Percentiles rank a stretch among this genome's conserved stretches.
Conservation (phyloP, 805 yeast genomes). For the Candida boleticola region DNA sequence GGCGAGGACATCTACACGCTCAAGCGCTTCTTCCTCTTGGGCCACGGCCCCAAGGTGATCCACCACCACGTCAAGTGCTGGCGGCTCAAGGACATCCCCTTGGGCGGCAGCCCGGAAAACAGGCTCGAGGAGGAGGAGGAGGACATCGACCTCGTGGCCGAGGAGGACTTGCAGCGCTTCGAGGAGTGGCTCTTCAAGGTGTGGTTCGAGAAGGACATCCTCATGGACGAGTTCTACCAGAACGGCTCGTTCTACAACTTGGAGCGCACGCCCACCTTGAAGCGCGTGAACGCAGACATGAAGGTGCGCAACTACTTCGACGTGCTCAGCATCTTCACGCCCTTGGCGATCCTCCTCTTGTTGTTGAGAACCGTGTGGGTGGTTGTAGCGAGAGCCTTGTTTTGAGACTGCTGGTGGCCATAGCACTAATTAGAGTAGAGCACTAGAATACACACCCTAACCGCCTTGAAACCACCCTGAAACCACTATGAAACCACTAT, state of each 20-base stretch:
- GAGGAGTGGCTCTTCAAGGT: constrained; percentile 69
- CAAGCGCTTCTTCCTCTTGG: constrained; percentile 59
- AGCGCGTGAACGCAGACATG: constrained; percentile 23
- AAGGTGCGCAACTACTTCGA: constrained; percentile 9
- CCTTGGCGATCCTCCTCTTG: not conserved
- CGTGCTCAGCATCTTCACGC: constrained; percentile 5
- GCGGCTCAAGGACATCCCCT: constrained; percentile 61
- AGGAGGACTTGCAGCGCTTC: constrained; percentile 48
- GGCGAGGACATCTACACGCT: constrained; percentile 80
- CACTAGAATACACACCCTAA: too few species aligned
- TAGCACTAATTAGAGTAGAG: too few species aligned
- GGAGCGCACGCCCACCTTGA: not conserved
- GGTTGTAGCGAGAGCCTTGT: not conserved
- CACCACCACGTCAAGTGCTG: constrained; percentile 64
- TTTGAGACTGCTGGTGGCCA: too few species aligned
- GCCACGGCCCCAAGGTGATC: constrained; percentile 67
- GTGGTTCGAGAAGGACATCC: constrained; percentile 78
- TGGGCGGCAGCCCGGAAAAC: constrained; percentile 19
- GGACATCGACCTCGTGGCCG: constrained; percentile 44
- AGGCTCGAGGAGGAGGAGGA: constrained; percentile 24
- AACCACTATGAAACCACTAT: too few species aligned
- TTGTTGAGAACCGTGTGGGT: constrained; percentile 4
- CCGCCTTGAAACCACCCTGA: too few species aligned
- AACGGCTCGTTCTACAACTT: constrained; percentile 46
- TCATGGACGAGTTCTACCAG: constrained; percentile 60